Conservation (phyloP, 2,329 filamentous ascomycete genomes). For the Pseudofabraea citricarpa region DNA sequence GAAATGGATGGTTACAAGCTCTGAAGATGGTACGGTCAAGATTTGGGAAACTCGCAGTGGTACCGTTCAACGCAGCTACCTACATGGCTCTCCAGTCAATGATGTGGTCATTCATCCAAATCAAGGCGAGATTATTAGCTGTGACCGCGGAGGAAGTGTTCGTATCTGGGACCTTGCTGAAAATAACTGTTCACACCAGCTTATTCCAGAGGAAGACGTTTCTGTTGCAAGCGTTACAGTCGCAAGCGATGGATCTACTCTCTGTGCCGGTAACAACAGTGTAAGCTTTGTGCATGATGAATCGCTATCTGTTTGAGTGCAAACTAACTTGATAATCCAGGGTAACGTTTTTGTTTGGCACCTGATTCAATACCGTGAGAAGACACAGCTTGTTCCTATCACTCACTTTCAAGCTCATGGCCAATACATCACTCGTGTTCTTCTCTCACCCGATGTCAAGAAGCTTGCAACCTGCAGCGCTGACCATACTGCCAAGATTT, state of each 20-base stretch:
- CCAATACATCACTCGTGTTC: slow-evolving; percentile 69
- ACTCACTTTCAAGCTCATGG: slow-evolving; percentile 69
- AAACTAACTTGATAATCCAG: slow-evolving; percentile 44
- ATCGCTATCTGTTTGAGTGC: slow-evolving; percentile 2
- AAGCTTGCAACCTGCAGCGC: slow-evolving; percentile 71
- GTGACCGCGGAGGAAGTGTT: slow-evolving; percentile 87
- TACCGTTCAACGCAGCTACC: slow-evolving; percentile 82
- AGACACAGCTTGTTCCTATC: slow-evolving; percentile 65
- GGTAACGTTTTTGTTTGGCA: slow-evolving; percentile 98
- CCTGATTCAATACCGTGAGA: slow-evolving; percentile 67
- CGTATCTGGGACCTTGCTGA: slow-evolving; percentile 95
- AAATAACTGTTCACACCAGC: slow-evolving; percentile 93
- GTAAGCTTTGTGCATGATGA: slow-evolving; percentile 43
- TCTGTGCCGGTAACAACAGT: slow-evolving; percentile 89
- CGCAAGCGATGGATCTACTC: slow-evolving; percentile 85
- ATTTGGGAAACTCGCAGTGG: slow-evolving; percentile 29
- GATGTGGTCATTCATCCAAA: slow-evolving; percentile 99
- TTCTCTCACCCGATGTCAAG: slow-evolving; percentile 70
- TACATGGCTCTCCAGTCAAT: slow-evolving; percentile 83
- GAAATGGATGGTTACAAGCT: slow-evolving; percentile 99
- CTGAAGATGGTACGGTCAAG: slow-evolving; percentile 69
- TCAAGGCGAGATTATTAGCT: slow-evolving; percentile 96
- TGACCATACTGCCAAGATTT: slow-evolving; percentile 87
- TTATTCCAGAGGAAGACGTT: slow-evolving; percentile 94
- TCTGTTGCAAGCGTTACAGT: slow-evolving; percentile 93